Evolutionary conservation across 2,329 filamentous ascomycete genomes (phyloP), one percentile per base, ranked within the genome.

Genomic region (Periconia sp.): DNA sequence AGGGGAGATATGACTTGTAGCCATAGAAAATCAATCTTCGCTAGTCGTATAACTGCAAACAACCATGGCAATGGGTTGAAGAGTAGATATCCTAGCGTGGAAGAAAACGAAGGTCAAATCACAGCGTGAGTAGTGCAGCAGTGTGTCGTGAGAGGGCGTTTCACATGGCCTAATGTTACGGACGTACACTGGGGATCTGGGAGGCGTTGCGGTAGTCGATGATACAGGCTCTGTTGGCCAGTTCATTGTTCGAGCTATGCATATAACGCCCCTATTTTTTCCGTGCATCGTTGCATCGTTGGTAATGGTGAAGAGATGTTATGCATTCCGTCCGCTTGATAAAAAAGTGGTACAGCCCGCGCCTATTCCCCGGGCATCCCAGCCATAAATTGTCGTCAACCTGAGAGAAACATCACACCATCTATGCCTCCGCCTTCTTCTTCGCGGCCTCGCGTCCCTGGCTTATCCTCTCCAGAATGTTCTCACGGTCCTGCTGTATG

Each of bases 1-100:
- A 86, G 87, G 87, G 81, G 80, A 92, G 88, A n/a, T 82, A 75
- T 76, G 76, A 79, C 70, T 49, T 66, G 60, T 6, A 77, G 83
- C 78, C 82, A 79, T 71, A 65, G 74, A 65, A 72, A 69, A 77
- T 94, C 82, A 67, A 76, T 96, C 82, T 96, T 82, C 90, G 91
- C 91, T 85, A 92, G 84, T 85, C 86, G 89, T 96, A 86, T 96
- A 96, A 88, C 91, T 91, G 85, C 85, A 85, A 65, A 65, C 82
- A 88, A 85, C 87, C 89, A 91, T 88, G 60, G 66, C 58, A 60
- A 69, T 68, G 78, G 88, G 85, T 87, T 84, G 82, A 87, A 85
- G 86, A 87, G 90, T 89, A 89, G 91, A 96, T 96, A 91, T 85
- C 79, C 83, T 88, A 86, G 90, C 90, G 89, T 64, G 59, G 53